Evolutionary conservation across 495 filamentous ascomycete genomes (phyloP).

Genomic region (Tuber borchii): DNA sequence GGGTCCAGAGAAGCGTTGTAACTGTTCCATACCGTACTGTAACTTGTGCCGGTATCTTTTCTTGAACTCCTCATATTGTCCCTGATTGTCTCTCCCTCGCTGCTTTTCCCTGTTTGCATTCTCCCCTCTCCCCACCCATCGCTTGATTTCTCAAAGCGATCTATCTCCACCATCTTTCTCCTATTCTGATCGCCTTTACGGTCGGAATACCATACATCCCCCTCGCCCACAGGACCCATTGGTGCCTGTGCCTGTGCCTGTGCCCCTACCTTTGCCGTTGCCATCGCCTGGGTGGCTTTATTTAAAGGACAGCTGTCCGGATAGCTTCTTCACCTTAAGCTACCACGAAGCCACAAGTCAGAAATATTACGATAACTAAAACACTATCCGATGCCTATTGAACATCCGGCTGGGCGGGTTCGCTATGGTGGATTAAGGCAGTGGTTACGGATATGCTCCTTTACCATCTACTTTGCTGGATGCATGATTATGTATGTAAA

Average conservation of each 20-base stretch:
- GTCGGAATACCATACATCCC: background rate
- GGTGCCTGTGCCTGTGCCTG: background rate
- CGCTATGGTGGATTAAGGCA: slow-evolving; percentile 37
- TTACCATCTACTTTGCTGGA: slow-evolving; percentile 30
- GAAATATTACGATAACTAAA: slow-evolving; percentile 1
- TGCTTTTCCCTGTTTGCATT: background rate
- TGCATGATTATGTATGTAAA: slow-evolving; percentile 38
- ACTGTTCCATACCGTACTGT: background rate
- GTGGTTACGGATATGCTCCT: slow-evolving; percentile 36
- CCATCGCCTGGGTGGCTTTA: background rate
- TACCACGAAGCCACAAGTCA: slow-evolving; percentile 9
- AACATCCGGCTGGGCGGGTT: slow-evolving; percentile 36
- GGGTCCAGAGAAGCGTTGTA: background rate
- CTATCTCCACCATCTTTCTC: background rate
- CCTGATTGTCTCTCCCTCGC: background rate
- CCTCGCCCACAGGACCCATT: background rate
- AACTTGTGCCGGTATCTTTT: background rate
- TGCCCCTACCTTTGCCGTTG: background rate
- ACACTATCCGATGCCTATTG: background rate
- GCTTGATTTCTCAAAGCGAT: background rate
- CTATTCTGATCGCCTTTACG: background rate
- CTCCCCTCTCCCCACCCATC: background rate
- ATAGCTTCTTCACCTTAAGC: background rate
- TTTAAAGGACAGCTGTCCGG: background rate
- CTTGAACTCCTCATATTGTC: background rate